Conservation (phyloP, 331 rosid genomes). For the Saraca asoca region DNA sequence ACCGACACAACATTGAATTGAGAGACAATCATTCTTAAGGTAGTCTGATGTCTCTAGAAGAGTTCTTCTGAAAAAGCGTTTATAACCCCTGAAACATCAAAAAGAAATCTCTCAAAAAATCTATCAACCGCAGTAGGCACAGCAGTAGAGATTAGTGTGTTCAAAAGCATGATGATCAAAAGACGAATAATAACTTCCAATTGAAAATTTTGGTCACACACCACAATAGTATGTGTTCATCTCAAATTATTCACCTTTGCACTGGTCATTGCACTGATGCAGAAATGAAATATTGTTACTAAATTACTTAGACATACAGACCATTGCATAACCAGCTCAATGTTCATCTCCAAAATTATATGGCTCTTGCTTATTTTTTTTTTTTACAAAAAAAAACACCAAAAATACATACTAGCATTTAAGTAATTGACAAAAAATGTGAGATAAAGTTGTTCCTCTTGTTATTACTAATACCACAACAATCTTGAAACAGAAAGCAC, state of each 20-base stretch:
- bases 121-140: conserved; percentile 11
- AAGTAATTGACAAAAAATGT: not conserved
- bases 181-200: not conserved
- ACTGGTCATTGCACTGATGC: not conserved
- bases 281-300: not conserved
- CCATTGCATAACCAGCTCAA: not conserved
- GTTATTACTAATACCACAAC: not conserved
- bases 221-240: not conserved
- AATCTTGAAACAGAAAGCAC: not conserved
- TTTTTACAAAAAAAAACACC: not conserved
- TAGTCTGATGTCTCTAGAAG: conserved; percentile 55
- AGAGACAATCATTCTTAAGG: conserved; percentile 59
- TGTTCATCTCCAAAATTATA: not conserved
- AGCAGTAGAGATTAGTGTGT: not conserved
- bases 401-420: not conserved
- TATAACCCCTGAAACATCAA: conserved; percentile 56
- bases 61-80: conserved; percentile 57
- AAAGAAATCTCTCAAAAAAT: not conserved
- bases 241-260: conserved; percentile 6
- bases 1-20: conserved; percentile 60
- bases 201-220: not conserved
- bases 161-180: not conserved
- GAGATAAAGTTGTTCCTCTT: not conserved
- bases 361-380: not conserved
- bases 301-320: not conserved